phyloP scores from a whole-genome alignment of 495 filamentous ascomycete species.

The Penicillium pancosmium region DNA sequence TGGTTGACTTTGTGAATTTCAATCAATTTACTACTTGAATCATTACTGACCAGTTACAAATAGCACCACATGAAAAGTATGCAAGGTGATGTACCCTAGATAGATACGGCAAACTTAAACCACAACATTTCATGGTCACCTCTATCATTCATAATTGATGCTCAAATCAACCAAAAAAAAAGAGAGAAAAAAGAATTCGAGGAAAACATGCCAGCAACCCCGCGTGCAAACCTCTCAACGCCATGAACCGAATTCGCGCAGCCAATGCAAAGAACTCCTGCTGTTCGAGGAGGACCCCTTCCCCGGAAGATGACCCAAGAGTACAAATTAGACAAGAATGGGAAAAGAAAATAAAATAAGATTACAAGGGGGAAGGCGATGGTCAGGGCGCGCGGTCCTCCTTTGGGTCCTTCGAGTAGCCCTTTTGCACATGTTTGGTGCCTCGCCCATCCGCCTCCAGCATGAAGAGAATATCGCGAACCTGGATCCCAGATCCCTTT shows the following conservation, averaged over 20 bases:
- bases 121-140: neutral
- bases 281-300: neutral
- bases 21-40: too few relatives aligned
- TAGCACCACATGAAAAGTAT: neutral
- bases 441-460: slow-evolving; percentile 53
- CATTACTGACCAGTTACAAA: too few relatives aligned
- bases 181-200: neutral
- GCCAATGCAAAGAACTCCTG: slow-evolving; percentile 23
- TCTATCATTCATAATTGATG: slow-evolving; percentile 1
- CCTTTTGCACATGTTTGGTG: slow-evolving; percentile 47
- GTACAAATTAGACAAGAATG: slow-evolving; percentile 18
- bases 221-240: slow-evolving; percentile 16
- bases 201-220: slow-evolving; percentile 8
- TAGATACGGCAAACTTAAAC: neutral
- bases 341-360: slow-evolving; percentile 22
- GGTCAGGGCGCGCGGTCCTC: slow-evolving; percentile 41
- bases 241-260: slow-evolving; percentile 25
- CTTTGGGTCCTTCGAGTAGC: slow-evolving; percentile 47
- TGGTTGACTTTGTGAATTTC: too few relatives aligned
- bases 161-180: neutral
- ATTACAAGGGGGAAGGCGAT: slow-evolving; percentile 18
- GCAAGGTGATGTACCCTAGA: neutral
- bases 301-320: neutral
- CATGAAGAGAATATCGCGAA: slow-evolving; percentile 54
- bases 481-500: slow-evolving; percentile 48